Percentiles rank a stretch among this genome's conserved stretches.
Conservation (phyloP, 495 filamentous ascomycete species). For the Penicillium mononematosum region DNA sequence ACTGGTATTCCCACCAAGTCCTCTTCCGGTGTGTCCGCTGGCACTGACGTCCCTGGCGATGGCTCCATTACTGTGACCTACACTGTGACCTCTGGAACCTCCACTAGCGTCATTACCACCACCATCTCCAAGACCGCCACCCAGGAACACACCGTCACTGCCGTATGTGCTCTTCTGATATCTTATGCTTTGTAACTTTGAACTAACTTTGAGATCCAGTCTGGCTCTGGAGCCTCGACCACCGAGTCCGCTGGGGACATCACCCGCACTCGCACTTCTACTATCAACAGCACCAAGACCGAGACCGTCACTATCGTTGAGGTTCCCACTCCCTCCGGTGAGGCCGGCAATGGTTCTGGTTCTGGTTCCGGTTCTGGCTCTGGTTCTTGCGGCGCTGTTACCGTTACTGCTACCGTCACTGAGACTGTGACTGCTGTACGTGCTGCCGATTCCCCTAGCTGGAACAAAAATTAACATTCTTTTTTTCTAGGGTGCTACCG, state of each 20-base stretch:
- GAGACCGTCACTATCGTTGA: slow-evolving; percentile 32
- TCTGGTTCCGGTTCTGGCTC: slow-evolving; percentile 17
- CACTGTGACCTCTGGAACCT: slow-evolving; percentile 55
- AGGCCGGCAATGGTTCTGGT: slow-evolving; percentile 15
- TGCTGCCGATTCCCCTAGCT: background rate
- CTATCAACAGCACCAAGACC: slow-evolving; percentile 30
- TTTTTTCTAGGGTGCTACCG: slow-evolving; percentile 10
- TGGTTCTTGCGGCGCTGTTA: slow-evolving; percentile 24
- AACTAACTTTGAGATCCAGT: slow-evolving; percentile 20
- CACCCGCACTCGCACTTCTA: slow-evolving; percentile 22
- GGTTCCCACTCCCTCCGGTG: slow-evolving; percentile 21
- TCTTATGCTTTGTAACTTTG: background rate
- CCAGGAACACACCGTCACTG: slow-evolving; percentile 37
- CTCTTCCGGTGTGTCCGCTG: slow-evolving; percentile 1
- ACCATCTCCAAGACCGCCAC: slow-evolving; percentile 52
- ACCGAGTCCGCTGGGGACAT: slow-evolving; percentile 9
- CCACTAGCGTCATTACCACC: slow-evolving; percentile 55
- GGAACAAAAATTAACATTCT: background rate
- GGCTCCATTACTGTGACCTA: slow-evolving; percentile 58
- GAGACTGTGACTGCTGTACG: slow-evolving; percentile 31
- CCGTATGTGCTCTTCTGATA: slow-evolving; percentile 28
- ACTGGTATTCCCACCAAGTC: background rate
- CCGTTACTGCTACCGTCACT: slow-evolving; percentile 29
- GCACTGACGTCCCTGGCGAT: slow-evolving; percentile 8
- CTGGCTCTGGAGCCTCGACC: slow-evolving; percentile 3